Evolutionary conservation across 208 protist genomes (phyloP).

Genomic region (Phytomonas serpens): DNA sequence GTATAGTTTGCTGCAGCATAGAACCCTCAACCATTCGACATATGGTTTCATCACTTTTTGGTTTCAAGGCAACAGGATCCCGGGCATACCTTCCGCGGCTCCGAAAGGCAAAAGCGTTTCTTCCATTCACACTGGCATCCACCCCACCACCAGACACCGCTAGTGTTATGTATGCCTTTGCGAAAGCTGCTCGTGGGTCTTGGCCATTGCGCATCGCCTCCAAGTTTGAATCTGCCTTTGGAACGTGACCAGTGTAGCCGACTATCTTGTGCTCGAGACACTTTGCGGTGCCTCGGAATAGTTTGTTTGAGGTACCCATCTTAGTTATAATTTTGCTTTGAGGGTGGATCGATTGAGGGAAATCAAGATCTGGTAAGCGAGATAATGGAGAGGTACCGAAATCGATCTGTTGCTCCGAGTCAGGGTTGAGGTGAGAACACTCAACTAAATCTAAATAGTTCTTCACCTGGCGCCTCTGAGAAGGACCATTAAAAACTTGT

Average conservation of each 20-base stretch:
- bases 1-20: constrained; percentile 45
- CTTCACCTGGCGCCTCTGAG: neutral
- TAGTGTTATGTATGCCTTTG: constrained; percentile 87
- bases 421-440: constrained; percentile 52
- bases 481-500: constrained; percentile 7
- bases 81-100: constrained; percentile 35
- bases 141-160: constrained; percentile 78
- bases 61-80: constrained; percentile 33
- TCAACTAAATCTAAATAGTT: constrained; percentile 82
- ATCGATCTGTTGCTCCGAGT: constrained; percentile 52
- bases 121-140: constrained; percentile 28
- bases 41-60: constrained; percentile 42
- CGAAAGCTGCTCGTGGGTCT: constrained; percentile 51
- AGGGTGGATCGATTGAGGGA: constrained; percentile 17
- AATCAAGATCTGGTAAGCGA: constrained; percentile 29
- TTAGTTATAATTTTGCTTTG: neutral
- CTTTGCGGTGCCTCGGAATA: constrained; percentile 72
- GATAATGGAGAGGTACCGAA: constrained; percentile 33
- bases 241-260: constrained; percentile 56
- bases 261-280: constrained; percentile 35
- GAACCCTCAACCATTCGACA: constrained; percentile 51
- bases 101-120: constrained; percentile 31
- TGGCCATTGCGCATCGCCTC: constrained; percentile 34
- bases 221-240: constrained; percentile 33
- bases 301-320: constrained; percentile 4